A percentile compares a stretch with the other conserved stretches of the same genome.
Conservation (phyloP, 2,329 filamentous ascomycete genomes). For the Penicillium sclerotiorum region DNA sequence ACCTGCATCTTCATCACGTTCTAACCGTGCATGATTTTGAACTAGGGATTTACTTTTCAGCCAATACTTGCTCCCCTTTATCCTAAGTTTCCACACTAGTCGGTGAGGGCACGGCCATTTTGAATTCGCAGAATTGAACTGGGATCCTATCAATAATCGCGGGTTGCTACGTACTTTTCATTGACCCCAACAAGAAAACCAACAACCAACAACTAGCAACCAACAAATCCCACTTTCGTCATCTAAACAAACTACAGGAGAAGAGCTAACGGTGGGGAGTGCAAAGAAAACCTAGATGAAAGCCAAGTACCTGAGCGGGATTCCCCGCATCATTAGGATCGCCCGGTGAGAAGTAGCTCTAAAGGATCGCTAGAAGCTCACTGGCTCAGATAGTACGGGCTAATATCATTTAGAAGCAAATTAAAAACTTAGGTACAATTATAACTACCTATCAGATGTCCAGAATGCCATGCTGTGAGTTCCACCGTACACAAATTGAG, state of each 20-base stretch:
- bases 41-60: background rate
- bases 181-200: background rate
- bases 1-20: conserved; percentile 4
- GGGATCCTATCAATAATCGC: background rate
- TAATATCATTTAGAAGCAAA: conserved; percentile 5
- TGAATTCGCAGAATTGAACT: background rate
- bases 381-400: background rate
- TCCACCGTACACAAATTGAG: conserved; percentile 2
- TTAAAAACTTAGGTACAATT: background rate
- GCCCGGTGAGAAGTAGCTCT: background rate
- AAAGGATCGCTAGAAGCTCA: background rate
- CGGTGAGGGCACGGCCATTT: background rate
- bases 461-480: background rate
- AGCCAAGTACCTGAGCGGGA: background rate
- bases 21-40: conserved; percentile 3
- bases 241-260: background rate
- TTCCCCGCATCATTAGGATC: background rate
- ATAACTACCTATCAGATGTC: background rate
- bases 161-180: background rate
- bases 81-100: background rate
- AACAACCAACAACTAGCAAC: background rate
- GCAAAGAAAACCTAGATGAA: background rate
- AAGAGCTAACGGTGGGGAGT: background rate
- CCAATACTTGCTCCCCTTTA: background rate
- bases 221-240: background rate